Base-by-base conservation (phyloP, 257 asterid species). In the Echium plantagineum region DNA sequence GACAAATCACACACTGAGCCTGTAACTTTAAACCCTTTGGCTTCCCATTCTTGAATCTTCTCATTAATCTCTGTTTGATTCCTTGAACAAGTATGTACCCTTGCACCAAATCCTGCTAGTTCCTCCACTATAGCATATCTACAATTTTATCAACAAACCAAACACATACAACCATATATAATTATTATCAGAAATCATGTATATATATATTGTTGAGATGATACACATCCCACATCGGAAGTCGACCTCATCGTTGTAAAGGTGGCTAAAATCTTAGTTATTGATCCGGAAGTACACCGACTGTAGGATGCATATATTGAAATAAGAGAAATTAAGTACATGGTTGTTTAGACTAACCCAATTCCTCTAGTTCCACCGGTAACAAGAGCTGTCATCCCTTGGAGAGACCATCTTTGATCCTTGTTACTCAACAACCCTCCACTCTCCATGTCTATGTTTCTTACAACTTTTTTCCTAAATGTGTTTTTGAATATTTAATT, bases 101-200 rank as follows among this genome's bases (percentile, higher is more conserved):
- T 67, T 0, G 95, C 95, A 4, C 95, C 95, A 53, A 86, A 78
- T 60, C 74, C 82, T 0, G 82, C 84, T 5, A 86, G 83, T 75
- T 86, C 95, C 54, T 83, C 95, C 12, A 86, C 85, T 31, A 83
- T 70, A 35, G 91, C 89, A 63, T 70, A 59, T 18, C 95, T 83
- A 20, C 8, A 46, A n/a, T 5, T 31, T 47, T 7, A 15, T 30
- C 8, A 57, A 28, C 18, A 16, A 8, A 28, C 21, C 47, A 28
- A 28, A 42, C 49, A 42, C 49, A 42, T n/a, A 10, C 49, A 3
- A 24, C 49, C 49, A 24, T 24, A 24, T 12, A 12, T 42, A 8
- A 35, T 9, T 3, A 5, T 32, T 32, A 35, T 35, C 46, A 35
- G 0, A 49, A 5, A 15, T 15, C 54, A 49, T 15, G 16, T 5